Percentiles rank a stretch among this genome's conserved stretches.
These are phyloP conservation scores for Colletotrichum noveboracense DNA, from an alignment of 2,329 filamentous ascomycete genomes.

Conservation along the genomic window DNA sequence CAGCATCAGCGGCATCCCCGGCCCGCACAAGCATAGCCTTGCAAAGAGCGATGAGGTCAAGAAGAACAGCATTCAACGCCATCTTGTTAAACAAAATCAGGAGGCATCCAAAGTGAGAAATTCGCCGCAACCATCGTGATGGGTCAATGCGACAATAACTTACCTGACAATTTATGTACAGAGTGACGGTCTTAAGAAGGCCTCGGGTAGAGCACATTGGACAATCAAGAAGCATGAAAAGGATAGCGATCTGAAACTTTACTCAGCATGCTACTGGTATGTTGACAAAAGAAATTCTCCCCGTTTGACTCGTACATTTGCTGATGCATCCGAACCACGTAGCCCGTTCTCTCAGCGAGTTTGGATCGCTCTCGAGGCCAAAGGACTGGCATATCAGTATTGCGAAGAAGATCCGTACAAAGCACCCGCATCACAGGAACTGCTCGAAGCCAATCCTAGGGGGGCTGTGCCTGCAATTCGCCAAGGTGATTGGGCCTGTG, in stretches of 20 bases:
- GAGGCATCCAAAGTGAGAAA: conserved; percentile 70
- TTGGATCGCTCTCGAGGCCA: conserved; percentile 87
- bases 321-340: conserved; percentile 35
- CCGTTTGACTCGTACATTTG: conserved; percentile 45
- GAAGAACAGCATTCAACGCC: conserved; percentile 77
- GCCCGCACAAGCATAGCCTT: conserved; percentile 76
- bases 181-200: conserved; percentile 54
- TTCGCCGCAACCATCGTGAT: conserved; percentile 39
- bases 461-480: conserved; percentile 78
- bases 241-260: conserved; percentile 76
- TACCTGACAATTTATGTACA: not conserved
- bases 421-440: conserved; percentile 58
- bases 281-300: conserved; percentile 26
- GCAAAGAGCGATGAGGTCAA: conserved; percentile 80
- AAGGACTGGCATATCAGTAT: conserved; percentile 82
- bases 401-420: conserved; percentile 84
- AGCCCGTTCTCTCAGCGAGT: conserved; percentile 87
- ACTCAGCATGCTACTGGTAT: conserved; percentile 84
- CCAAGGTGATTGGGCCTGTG: conserved; percentile 81
- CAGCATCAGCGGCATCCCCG: conserved; percentile 69
- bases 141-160: not conserved
- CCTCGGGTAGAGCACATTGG: conserved; percentile 71
- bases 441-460: conserved; percentile 78
- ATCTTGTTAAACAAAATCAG: conserved; percentile 67
- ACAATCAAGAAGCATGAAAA: conserved; percentile 75